Percentiles rank a stretch among this genome's conserved stretches.
These are phyloP conservation scores for Chaetomidium leptoderma DNA, from an alignment of 495 filamentous ascomycete genomes.

Conservation along the genomic window DNA sequence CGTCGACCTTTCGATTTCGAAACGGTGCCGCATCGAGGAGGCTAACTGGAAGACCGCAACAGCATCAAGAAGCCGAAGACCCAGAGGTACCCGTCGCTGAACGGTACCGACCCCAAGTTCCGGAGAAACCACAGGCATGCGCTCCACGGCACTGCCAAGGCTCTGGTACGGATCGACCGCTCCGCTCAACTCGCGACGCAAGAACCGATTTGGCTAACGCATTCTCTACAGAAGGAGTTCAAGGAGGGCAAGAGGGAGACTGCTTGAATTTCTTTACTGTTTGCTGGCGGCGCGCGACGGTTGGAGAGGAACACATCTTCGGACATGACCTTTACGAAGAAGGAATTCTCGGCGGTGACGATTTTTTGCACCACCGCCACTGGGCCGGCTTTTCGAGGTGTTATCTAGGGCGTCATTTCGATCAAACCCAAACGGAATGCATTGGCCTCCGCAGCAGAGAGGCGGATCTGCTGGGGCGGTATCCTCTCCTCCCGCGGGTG, in stretches of 20 bases:
- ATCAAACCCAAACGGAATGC: conserved; percentile 29
- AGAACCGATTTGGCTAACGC: conserved; percentile 37
- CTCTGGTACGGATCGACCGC: conserved; percentile 66
- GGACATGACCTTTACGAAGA: conserved; percentile 34
- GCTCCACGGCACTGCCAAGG: conserved; percentile 96
- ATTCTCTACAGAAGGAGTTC: conserved; percentile 79
- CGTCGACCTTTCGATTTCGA: conserved; percentile 11
- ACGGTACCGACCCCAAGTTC: conserved; percentile 99
- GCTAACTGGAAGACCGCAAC: conserved; percentile 23
- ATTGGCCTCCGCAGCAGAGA: conserved; percentile 27
- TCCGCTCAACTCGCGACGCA: not conserved
- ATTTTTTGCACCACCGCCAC: conserved; percentile 15
- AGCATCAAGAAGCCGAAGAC: conserved; percentile 99
- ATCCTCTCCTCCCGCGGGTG: conserved; percentile 12
- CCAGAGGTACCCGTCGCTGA: conserved; percentile 95
- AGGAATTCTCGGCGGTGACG: conserved; percentile 27
- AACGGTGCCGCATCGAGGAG: conserved; percentile 7
- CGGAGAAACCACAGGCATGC: conserved; percentile 99
- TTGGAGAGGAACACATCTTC: conserved; percentile 21
- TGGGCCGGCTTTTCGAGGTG: conserved; percentile 34
- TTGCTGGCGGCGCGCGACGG: conserved; percentile 19
- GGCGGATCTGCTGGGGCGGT: conserved; percentile 20
- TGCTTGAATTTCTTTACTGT: conserved; percentile 56
- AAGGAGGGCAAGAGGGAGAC: conserved; percentile 93
- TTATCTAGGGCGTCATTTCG: conserved; percentile 34